Evolutionary conservation across 306 rosid genomes (phyloP), one percentile per base, ranked within the genome.

Genomic region (Cucumis hystrix): DNA sequence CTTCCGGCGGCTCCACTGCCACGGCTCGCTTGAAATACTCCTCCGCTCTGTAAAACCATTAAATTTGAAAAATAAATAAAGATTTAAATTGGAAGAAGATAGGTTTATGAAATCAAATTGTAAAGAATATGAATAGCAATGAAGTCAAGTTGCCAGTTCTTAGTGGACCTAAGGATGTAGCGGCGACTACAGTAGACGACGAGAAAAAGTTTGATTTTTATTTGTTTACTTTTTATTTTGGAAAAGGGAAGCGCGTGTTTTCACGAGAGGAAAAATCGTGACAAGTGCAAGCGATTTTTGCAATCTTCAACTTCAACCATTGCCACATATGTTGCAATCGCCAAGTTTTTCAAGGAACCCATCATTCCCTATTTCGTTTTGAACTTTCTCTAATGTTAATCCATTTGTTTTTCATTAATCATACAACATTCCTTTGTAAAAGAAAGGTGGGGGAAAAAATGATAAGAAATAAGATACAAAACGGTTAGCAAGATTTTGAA

Each of bases 11-110:
- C 23, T 89, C 88, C 55, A 78, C 87, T 58, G 58, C 81, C 18
- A 81, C 81, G 0, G 99, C 99, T 72, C 81, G 86, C 81, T 96
- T 92, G 81, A 91, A 96, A 84, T 86, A 91, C 79, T 88, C 97
- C 51, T 96, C 99, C 9, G 99, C 97, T 64, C 99, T 95, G 96
- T 1, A 71, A 49, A 52, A 15, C 1, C 54, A 47, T 47, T 47
- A 45, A 45, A 45, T 30, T 30, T 23, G 25, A 23, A 30, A 43
- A 43, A 30, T 2, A 30, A 33, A 33, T 33, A 33, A 3, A 33
- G 0, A 16, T 33, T 63, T 33, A 20, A 63, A 62, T 16, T 63
- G 21, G 13, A 33, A 63, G 13, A 37, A 76, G 5, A 57, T 58
- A 2, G 18, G 14, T 45, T 21, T 45, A 8, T 51, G 16, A 47